These are phyloP conservation scores for Colletotrichum noveboracense DNA, from an alignment of 2,329 filamentous ascomycete genomes.

Conservation along the genomic window DNA sequence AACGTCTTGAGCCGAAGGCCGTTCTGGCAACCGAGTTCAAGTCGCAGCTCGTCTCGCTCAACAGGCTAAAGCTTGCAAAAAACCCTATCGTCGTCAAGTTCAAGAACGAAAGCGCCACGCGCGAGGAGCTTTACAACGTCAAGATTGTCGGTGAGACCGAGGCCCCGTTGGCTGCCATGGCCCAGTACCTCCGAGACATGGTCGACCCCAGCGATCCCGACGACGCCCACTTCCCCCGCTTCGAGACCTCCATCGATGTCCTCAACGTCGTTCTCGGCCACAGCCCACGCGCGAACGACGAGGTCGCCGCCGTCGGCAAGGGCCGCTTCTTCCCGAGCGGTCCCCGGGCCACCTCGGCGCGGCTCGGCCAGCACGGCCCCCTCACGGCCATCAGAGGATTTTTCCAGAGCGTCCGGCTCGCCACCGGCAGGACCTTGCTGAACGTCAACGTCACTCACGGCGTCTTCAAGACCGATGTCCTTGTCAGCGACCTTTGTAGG, in stretches of 20 bases:
- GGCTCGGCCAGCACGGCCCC: conserved; percentile 31
- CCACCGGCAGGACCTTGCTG: conserved; percentile 57
- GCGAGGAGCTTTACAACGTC: conserved; percentile 42
- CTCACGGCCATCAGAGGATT: conserved; percentile 55
- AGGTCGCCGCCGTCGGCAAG: conserved; percentile 47
- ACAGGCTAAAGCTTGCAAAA: conserved; percentile 38
- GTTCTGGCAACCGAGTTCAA: conserved; percentile 55
- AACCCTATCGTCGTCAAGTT: conserved; percentile 40
- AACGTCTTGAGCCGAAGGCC: conserved; percentile 28
- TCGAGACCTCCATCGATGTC: conserved; percentile 52
- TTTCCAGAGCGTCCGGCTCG: conserved; percentile 59
- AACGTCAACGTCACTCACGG: conserved; percentile 61
- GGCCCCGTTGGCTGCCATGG: conserved; percentile 41
- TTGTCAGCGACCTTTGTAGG: conserved; percentile 28
- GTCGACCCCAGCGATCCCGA: conserved; percentile 35
- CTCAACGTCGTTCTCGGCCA: conserved; percentile 58
- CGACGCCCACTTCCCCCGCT: conserved; percentile 50
- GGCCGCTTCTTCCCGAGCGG: conserved; percentile 54
- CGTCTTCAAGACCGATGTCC: conserved; percentile 51
- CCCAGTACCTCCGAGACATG: conserved; percentile 50
- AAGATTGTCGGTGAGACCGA: conserved; percentile 44
- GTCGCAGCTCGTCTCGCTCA: conserved; percentile 45
- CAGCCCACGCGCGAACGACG: conserved; percentile 38
- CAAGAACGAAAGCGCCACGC: conserved; percentile 32
- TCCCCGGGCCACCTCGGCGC: conserved; percentile 26